Conservation (phyloP, 1,284 basidiomycete species). For the Ustilago cynodontis region DNA sequence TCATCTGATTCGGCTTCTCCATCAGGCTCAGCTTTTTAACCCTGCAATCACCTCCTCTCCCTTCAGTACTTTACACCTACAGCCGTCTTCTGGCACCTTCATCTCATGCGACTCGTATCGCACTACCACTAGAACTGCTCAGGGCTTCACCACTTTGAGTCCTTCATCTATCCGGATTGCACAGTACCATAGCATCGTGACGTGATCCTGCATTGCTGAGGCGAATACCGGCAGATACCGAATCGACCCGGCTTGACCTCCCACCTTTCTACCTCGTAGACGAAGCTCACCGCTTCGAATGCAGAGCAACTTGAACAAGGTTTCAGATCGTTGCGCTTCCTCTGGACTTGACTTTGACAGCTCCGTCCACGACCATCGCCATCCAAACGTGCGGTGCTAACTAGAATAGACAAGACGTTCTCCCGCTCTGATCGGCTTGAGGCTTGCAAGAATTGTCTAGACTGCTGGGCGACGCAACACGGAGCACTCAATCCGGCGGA, state of each 20-base stretch:
- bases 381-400: neutral
- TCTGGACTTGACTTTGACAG: neutral
- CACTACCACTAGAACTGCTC: too few species aligned
- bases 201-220: neutral
- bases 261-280: neutral
- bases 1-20: neutral
- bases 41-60: neutral
- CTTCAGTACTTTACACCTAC: neutral
- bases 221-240: constrained; percentile 3
- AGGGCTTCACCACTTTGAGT: too few species aligned
- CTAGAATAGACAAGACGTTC: too few species aligned
- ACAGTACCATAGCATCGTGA: too few species aligned
- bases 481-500: constrained; percentile 9
- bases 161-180: too few species aligned
- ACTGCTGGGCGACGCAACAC: neutral
- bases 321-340: neutral
- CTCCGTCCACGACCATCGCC: neutral
- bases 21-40: neutral
- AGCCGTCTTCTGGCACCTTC: neutral
- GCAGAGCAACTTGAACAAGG: neutral
- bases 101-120: neutral
- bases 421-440: too few species aligned
- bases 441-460: neutral
- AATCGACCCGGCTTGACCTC: neutral
- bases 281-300: neutral